Percentiles rank a stretch among this genome's conserved stretches.
Conservation (phyloP, 2,329 filamentous ascomycete species). For the Venturia effusa region DNA sequence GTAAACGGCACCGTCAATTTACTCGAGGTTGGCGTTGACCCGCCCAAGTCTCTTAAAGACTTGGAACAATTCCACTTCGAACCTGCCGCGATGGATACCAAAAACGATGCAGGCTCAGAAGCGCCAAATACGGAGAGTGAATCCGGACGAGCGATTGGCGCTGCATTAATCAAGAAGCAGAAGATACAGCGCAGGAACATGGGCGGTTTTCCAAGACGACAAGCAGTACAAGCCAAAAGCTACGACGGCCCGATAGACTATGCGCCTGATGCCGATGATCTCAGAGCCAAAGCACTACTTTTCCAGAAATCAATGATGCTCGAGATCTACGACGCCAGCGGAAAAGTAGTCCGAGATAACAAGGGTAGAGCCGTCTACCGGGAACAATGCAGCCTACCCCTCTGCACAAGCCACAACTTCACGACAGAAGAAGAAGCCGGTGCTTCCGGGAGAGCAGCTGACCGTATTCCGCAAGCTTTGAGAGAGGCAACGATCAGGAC, state of each 20-base stretch:
- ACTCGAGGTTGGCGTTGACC: conserved; percentile 32
- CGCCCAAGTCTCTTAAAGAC: conserved; percentile 19
- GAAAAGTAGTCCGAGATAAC: neutral
- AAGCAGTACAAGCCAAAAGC: conserved; percentile 34
- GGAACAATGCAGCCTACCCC: neutral
- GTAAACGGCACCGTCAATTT: conserved; percentile 44
- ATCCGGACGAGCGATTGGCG: conserved; percentile 19
- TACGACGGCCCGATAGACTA: conserved; percentile 30
- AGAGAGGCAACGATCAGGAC: conserved; percentile 12
- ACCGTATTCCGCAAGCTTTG: conserved; percentile 32
- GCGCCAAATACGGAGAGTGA: conserved; percentile 12
- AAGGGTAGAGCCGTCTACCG: neutral
- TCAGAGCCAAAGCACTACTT: conserved; percentile 20
- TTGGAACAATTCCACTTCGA: conserved; percentile 21
- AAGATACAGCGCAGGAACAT: conserved; percentile 27
- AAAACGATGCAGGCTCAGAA: neutral
- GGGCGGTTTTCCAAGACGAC: conserved; percentile 31
- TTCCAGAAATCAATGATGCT: conserved; percentile 23
- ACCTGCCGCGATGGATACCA: conserved; percentile 13
- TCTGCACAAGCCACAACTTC: neutral
- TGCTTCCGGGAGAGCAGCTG: conserved; percentile 28
- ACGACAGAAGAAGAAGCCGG: conserved; percentile 26
- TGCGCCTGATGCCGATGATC: conserved; percentile 17
- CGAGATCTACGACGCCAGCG: neutral
- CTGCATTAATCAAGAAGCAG: conserved; percentile 20